Evolutionary conservation across 306 rosid genomes (phyloP).

Genomic region (Clitoria ternatea): DNA sequence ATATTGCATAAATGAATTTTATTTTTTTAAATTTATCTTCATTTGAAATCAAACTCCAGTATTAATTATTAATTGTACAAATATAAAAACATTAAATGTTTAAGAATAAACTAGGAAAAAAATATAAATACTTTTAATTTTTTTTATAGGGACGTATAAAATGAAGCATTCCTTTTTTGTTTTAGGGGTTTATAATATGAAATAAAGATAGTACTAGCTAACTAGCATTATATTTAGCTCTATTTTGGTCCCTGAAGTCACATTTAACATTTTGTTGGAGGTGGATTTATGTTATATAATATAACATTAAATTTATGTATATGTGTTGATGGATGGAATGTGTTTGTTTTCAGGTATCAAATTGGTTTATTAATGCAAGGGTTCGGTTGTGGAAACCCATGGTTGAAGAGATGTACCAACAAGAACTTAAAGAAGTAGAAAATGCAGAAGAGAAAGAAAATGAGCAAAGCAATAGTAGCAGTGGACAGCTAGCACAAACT

Average conservation of each 20-base stretch:
- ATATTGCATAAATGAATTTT: too few species aligned
- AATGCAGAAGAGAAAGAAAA: constrained; percentile 29
- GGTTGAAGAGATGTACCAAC: constrained; percentile 99
- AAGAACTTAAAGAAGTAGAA: constrained; percentile 69
- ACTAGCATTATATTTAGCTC: background rate
- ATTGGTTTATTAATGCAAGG: constrained; percentile 99
- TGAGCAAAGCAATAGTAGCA: constrained; percentile 33
- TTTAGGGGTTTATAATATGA: too few species aligned
- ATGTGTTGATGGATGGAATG: background rate
- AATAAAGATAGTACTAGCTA: too few species aligned
- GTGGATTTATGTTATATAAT: background rate
- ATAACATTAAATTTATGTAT: background rate
- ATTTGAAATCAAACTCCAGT: too few species aligned
- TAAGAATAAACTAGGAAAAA: too few species aligned
- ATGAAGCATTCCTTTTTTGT: too few species aligned
- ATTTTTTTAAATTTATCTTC: too few species aligned
- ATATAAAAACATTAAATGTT: too few species aligned
- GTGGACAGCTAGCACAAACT: constrained; percentile 54
- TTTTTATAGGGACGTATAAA: too few species aligned
- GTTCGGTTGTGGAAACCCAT: constrained; percentile 99
- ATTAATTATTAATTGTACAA: too few species aligned
- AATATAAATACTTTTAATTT: too few species aligned
- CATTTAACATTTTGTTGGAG: background rate
- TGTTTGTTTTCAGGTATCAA: constrained; percentile 66
- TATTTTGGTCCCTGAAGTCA: background rate